Base-by-base conservation (phyloP, 176 grass and related monocot genomes). In the Metroxylon sagu region DNA sequence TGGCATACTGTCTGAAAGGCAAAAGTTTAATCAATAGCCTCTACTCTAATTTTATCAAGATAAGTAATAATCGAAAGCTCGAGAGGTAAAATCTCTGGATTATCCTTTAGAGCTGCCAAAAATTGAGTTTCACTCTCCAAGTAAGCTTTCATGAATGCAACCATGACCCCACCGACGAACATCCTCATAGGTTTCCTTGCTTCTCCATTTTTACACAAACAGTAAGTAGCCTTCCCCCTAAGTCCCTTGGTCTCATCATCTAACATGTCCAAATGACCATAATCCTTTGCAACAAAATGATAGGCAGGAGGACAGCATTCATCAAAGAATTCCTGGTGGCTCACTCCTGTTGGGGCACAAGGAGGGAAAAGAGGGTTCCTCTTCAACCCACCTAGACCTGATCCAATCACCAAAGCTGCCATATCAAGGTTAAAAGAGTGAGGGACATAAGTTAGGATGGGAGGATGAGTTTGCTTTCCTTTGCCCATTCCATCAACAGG, bases 231-330 rank as follows among this genome's bases (percentile, higher is more conserved):
- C 18, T 74, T 52, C 7, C 86, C 90, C 76, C 78, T 79, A 4
- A 60, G 60, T 1, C 91, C 91, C 4, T 51, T 70, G 5, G 91
- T 96, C 53, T 82, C 77, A 74, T 96, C 83, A 74, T 96, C 91
- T 67, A 90, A 71, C 91, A 96, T 77, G 78, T 90, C 91, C 3
- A 74, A 26, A 79, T 96, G 91, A 4, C 91, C 91, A 61, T 90
- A 90, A 23, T 90, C 80, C 74, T 58, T 50, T 4, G 74, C 91
- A 59, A 90, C 91, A 26, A 96, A 74, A 65, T 90, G 84, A 59
- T 75, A 90, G 6, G 64, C 55, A 19, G 85, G 80, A 19, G 77
- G 49, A 15, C 66, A 17, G n/a, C 75, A 71, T 70, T 90, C 86
- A 18, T 52, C 76, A 65, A 74, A 90, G 78, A 96, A 90, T 2